A percentile compares a stretch with the other conserved stretches of the same genome.
Evolutionary conservation across 371 early-diverging fungal genomes (phyloP).

Genomic region (Mycotypha africana): DNA sequence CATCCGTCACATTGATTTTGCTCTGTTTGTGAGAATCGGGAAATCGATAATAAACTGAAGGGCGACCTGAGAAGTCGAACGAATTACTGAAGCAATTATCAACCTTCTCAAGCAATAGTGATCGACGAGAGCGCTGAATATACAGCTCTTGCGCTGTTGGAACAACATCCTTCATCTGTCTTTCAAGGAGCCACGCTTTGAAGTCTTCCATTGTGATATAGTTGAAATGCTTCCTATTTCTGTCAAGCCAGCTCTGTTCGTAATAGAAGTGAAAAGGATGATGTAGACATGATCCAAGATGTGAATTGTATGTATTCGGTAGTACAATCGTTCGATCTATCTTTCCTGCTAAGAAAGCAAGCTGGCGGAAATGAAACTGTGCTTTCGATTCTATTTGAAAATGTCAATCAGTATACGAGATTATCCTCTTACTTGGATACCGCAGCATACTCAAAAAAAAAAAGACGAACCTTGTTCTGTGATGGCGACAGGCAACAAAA

Average conservation of each 20-base stretch:
- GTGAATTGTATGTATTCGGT: conserved; percentile 27
- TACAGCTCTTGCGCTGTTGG: conserved; percentile 35
- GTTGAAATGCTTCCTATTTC: conserved; percentile 14
- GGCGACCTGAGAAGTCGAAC: conserved; percentile 18
- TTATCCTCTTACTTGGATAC: too few relatives aligned
- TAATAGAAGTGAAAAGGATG: conserved; percentile 28
- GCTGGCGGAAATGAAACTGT: conserved; percentile 1
- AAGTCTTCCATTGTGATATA: conserved; percentile 29
- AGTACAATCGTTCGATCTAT: conserved; percentile 26
- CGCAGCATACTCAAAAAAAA: too few relatives aligned
- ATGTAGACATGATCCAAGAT: conserved; percentile 22
- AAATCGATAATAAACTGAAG: conserved; percentile 23
- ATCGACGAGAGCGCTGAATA: conserved; percentile 16
- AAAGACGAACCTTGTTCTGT: conserved; percentile 35
- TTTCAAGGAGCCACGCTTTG: conserved; percentile 19
- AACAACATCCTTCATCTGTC: not conserved
- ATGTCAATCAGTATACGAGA: too few relatives aligned
- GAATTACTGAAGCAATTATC: conserved; percentile 16
- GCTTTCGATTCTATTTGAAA: conserved; percentile 34
- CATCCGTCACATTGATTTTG: conserved; percentile 24
- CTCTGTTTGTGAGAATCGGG: conserved; percentile 14
- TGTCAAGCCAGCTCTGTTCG: conserved; percentile 15
- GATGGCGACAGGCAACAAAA: conserved; percentile 26
- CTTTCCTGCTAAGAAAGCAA: conserved; percentile 23
- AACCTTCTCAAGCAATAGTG: conserved; percentile 6